Conservation (phyloP, 257 asterid genomes). For the Capsicum baccatum region DNA sequence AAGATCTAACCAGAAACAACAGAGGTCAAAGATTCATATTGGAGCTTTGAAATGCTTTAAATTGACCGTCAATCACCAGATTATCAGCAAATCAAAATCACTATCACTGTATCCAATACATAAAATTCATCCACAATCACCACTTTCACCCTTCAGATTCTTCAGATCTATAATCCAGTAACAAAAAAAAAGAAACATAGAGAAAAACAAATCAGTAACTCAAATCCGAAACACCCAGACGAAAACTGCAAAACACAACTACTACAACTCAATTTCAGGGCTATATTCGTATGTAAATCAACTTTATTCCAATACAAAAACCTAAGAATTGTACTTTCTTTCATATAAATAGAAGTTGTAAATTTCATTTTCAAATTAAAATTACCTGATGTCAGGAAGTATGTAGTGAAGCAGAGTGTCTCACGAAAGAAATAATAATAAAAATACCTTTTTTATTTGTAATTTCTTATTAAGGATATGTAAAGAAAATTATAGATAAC, state of each 20-base stretch:
- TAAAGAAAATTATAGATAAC: too few species aligned
- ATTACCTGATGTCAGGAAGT: background rate
- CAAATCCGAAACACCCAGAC: background rate
- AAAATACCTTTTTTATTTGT: too few species aligned
- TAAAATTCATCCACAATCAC: constrained; percentile 40
- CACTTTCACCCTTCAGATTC: constrained; percentile 48
- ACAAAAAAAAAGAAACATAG: constrained; percentile 13
- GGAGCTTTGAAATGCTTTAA: constrained; percentile 14
- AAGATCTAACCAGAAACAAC: constrained; percentile 31
- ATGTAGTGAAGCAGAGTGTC: background rate
- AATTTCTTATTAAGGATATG: too few species aligned
- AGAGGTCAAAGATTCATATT: constrained; percentile 46
- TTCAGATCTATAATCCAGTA: constrained; percentile 70
- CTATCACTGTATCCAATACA: constrained; percentile 37
- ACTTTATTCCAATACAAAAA: too few species aligned
- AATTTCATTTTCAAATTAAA: background rate
- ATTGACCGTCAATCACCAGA: constrained; percentile 69
- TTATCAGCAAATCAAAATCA: constrained; percentile 56
- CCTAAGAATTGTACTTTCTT: background rate
- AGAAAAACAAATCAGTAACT: background rate
- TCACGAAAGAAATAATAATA: too few species aligned
- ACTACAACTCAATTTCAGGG: background rate
- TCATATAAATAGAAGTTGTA: background rate
- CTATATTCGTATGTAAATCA: background rate
- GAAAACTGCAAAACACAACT: background rate